phyloP scores from a whole-genome alignment of 371 early-diverging fungal genomes.

The Lichtheimia ornata region DNA sequence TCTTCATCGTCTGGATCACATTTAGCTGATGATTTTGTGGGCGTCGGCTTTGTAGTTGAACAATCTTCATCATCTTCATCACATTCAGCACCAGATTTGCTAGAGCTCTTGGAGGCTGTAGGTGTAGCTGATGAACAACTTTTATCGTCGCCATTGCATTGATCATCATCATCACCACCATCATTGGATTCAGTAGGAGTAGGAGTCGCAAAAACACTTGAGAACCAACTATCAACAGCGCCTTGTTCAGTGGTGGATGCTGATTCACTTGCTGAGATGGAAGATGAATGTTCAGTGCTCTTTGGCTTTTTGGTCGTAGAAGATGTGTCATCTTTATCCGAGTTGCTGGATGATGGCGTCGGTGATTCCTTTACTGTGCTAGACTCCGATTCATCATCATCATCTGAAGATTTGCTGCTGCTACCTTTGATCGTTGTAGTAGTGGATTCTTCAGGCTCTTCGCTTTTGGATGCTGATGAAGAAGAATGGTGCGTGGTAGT shows the following conservation, averaged over 20 bases:
- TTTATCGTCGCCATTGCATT: neutral
- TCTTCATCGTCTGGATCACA: conserved; percentile 1
- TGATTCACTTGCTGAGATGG: neutral
- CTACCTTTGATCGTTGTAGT: conserved; percentile 3
- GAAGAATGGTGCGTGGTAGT: neutral
- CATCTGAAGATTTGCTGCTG: conserved; percentile 1
- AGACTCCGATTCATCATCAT: conserved; percentile 3
- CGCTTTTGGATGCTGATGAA: neutral
- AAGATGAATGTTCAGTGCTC: neutral
- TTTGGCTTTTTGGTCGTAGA: neutral
- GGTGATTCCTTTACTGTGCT: no score
- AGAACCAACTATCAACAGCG: conserved; percentile 13
- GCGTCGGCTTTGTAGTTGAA: conserved; percentile 2
- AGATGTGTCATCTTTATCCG: neutral
- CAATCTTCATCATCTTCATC: conserved; percentile 11
- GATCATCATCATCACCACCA: no score
- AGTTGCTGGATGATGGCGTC: no score
- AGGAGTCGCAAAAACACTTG: conserved; percentile 4
- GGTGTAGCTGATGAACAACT: neutral
- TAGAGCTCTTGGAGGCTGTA: neutral
- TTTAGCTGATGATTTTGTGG: neutral
- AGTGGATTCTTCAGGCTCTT: neutral
- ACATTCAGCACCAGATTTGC: neutral
- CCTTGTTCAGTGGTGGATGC: conserved; percentile 1
- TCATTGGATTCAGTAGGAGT: neutral